Evolutionary conservation across 805 yeast genomes (phyloP), one percentile per base, ranked within the genome.

Genomic region (Nakazawaea holstii): DNA sequence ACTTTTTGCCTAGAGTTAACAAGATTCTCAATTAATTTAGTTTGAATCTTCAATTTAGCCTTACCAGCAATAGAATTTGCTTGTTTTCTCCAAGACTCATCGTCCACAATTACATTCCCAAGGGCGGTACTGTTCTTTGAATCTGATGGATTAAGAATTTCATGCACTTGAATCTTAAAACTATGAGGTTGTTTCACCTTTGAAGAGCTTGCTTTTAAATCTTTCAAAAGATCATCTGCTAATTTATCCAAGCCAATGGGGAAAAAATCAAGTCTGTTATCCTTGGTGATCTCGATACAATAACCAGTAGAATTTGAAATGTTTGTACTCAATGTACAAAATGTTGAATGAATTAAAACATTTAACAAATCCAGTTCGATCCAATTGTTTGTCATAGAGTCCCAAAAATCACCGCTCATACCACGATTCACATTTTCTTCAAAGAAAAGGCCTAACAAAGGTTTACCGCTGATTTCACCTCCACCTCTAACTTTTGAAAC

Each of bases 331-430:
- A 70, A 58, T 3, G 74, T 68, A 50, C 81, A 77, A 50, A 73
- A 72, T 1, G 61, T 59, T 0, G 79, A 73, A 40, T 67, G 67
- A 2, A 73, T 51, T 31, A 76, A 58, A 28, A 61, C 60, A 13
- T 58, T 56, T 43, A 66, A 59, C 11, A 62, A 58, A 10, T 66
- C 49, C 8, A 58, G 59, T 20, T 58, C 55, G 2, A 66, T 53
- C 80, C 79, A 76, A 10, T 57, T 59, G 26, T 55, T 53, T 0
- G 77, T 73, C 54, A 76, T 63, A 1, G 53, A 49, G 50, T 74
- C 78, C 54, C 75, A 73, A 17, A 45, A 33, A 4, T 14, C 13
- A 15, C 33, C 28, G 9, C 17, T 33, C 31, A 28, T 15, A 20
- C 8, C 24, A 20, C 24, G 24, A 20, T 20, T 20, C 24, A 9